Evolutionary conservation across 2,329 filamentous ascomycete genomes (phyloP), one percentile per base, ranked within the genome.

Genomic region (Albophoma yamanashiensis): DNA sequence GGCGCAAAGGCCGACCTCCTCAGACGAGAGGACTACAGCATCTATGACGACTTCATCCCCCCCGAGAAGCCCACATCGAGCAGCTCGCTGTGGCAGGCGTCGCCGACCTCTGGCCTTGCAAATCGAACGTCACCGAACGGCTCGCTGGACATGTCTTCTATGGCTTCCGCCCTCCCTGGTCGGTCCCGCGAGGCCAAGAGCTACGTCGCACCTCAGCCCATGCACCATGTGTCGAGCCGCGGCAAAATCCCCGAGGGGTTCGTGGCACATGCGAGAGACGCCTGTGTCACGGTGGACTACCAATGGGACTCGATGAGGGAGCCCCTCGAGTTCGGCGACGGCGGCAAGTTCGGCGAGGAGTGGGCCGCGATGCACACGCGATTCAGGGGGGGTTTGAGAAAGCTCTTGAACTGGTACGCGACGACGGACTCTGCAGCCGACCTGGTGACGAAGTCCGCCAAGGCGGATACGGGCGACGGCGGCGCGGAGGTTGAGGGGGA

Each of bases 311-410:
- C 92, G 62, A 93, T 92, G 81, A 83, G 89, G 17, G 77, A 82
- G 3, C 85, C 89, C 0, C 81, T 91, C 52, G 80, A 87, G 63
- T 97, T 94, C 89, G 93, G 92, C 8, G 87, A 91, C 67, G 93
- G 93, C 12, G 94, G 93, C 45, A 82, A 88, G 52, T 89, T 91
- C 67, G 92, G 91, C 1, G 94, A 99, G 73, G 94, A 97, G 74
- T 99, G 94, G 94, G 89, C 91, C 38, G 81, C 86, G 4, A 97
- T 99, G 94, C 94, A 99, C 74, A 88, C 87, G 70, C 84, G 94
- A 27, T 96, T 97, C 68, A 83, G 92, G 43, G 84, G 80, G 62
- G 93, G 93, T 1, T 74, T 97, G 45, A 86, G 89, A 64, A 84
- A 85, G 53, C 82, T 97, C 76, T 78, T 97, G 15, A 82, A 88